Evolutionary conservation across 176 grass and related monocot genomes (phyloP).

Genomic region (Avena atlantica): DNA sequence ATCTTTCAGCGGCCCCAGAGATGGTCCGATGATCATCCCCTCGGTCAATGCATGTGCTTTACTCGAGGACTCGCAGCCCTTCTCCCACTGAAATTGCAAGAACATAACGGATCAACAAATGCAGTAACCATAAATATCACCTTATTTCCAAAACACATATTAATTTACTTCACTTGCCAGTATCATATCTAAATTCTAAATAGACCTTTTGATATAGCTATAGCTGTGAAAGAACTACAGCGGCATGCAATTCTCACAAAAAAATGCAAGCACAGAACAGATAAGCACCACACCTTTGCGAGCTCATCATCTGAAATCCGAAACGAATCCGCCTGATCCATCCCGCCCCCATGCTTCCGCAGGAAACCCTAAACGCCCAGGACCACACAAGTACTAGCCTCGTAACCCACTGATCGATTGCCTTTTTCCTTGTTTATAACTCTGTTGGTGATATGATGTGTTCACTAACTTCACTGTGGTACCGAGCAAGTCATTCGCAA

Average conservation of each 20-base stretch:
- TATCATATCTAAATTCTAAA: no score
- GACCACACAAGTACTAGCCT: no score
- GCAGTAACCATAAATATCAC: neutral
- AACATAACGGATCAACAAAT: constrained; percentile 20
- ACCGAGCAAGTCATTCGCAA: no score
- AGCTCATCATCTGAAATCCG: constrained; percentile 70
- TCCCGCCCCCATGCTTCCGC: constrained; percentile 66
- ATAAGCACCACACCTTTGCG: constrained; percentile 57
- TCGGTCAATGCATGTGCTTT: constrained; percentile 29
- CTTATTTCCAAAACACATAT: no score
- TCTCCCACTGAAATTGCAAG: constrained; percentile 86
- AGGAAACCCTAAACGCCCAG: constrained; percentile 75
- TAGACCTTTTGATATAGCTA: no score
- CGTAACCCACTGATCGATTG: no score
- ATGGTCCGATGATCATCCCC: constrained; percentile 55
- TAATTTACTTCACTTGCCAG: no score
- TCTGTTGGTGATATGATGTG: no score
- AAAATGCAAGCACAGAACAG: constrained; percentile 18
- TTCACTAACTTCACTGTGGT: no score
- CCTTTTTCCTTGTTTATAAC: no score
- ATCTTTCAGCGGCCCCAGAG: constrained; percentile 67
- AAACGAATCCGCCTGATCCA: constrained; percentile 70
- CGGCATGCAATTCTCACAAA: neutral
- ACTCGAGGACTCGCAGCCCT: constrained; percentile 59
- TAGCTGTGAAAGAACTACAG: neutral